phyloP scores from a whole-genome alignment of 139 green algal species.

The Micractinium conductrix region DNA sequence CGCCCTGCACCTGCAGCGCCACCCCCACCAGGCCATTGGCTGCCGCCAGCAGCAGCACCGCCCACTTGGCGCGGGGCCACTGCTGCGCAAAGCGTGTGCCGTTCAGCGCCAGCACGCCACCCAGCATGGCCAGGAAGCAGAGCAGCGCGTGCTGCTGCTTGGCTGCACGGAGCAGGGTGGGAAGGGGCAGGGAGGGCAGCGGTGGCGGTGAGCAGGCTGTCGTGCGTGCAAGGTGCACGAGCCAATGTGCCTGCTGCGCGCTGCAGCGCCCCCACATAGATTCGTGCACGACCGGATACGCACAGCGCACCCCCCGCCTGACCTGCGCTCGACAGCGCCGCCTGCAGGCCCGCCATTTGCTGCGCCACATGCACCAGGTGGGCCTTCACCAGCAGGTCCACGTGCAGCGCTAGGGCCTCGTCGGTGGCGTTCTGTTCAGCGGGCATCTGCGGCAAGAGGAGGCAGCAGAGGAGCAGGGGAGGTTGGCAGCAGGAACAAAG shows the following conservation, averaged over 20 bases:
- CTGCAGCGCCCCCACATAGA: too few relatives aligned
- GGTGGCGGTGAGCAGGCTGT: too few relatives aligned
- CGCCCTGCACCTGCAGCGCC: constrained; percentile 29
- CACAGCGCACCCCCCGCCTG: background rate
- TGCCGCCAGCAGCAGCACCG: constrained; percentile 27
- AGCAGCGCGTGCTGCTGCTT: constrained; percentile 42
- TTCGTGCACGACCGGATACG: too few relatives aligned
- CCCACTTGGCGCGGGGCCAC: constrained; percentile 23
- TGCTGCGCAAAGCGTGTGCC: background rate
- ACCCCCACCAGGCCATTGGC: constrained; percentile 41
- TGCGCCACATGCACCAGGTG: constrained; percentile 14
- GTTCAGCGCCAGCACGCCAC: constrained; percentile 17
- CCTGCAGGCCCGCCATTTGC: constrained; percentile 26
- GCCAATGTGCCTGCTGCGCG: too few relatives aligned
- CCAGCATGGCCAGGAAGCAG: constrained; percentile 40
- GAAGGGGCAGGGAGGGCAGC: background rate
- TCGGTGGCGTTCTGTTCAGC: background rate
- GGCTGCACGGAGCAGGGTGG: background rate
- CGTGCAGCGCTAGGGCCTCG: constrained; percentile 4
- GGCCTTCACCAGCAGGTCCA: constrained; percentile 23
- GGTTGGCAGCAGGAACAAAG: background rate
- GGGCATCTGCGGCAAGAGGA: background rate
- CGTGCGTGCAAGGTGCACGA: too few relatives aligned
- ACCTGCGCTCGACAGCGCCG: constrained; percentile 20
- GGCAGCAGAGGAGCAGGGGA: background rate